These are phyloP conservation scores for Parastagonospora avenae DNA, from an alignment of 2,329 filamentous ascomycete species.

Conservation along the genomic window DNA sequence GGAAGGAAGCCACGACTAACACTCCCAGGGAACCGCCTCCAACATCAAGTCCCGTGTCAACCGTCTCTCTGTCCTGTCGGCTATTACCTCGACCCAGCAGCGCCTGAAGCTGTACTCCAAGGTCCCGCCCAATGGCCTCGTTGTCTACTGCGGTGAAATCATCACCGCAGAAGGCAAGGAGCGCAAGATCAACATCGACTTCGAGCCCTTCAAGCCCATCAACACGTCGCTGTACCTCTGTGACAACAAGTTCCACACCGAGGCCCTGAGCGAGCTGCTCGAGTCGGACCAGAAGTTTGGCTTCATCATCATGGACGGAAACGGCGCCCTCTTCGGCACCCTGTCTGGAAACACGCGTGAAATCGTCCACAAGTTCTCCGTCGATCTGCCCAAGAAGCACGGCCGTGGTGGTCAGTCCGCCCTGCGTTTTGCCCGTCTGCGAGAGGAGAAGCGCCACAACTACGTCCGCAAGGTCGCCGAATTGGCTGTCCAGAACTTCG, in stretches of 20 bases:
- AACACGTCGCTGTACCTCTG: slow-evolving; percentile 99
- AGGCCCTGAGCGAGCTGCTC: slow-evolving; percentile 93
- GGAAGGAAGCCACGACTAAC: slow-evolving; percentile 10
- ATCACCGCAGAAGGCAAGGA: slow-evolving; percentile 98
- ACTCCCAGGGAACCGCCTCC: slow-evolving; percentile 82
- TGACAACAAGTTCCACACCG: slow-evolving; percentile 99
- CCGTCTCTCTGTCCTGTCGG: slow-evolving; percentile 94
- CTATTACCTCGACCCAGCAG: slow-evolving; percentile 98
- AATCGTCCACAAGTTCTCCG: slow-evolving; percentile 95
- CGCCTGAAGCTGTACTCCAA: slow-evolving; percentile 99
- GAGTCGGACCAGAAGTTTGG: slow-evolving; percentile 99
- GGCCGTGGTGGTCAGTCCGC: slow-evolving; percentile 99
- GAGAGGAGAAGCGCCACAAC: slow-evolving; percentile 99
- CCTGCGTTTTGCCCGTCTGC: slow-evolving; percentile 97
- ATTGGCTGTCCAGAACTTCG: slow-evolving; percentile 97
- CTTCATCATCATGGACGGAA: slow-evolving; percentile 99
- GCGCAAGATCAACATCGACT: slow-evolving; percentile 99
- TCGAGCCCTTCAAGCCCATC: slow-evolving; percentile 99
- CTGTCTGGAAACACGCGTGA: slow-evolving; percentile 97
- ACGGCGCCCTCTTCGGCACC: slow-evolving; percentile 95
- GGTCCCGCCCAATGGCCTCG: slow-evolving; percentile 94
- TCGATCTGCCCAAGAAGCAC: slow-evolving; percentile 99
- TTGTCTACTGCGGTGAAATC: slow-evolving; percentile 99
- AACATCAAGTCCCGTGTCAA: slow-evolving; percentile 99
- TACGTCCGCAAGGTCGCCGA: slow-evolving; percentile 99